Conservation (phyloP, 2,329 filamentous ascomycete genomes). For the Sporothrix brasiliensis region DNA sequence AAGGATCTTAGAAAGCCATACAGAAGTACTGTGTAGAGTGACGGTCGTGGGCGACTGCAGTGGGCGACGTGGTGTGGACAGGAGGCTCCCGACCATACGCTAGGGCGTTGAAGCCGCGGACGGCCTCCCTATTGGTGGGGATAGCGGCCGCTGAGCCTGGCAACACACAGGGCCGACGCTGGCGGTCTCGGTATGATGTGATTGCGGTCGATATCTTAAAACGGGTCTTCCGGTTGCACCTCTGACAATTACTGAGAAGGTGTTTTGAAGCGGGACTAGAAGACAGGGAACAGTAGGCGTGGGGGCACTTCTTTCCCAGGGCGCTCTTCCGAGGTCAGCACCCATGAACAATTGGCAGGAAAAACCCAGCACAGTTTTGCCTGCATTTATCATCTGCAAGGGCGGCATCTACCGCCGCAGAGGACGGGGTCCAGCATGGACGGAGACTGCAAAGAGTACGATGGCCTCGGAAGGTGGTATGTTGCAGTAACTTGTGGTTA, state of each 20-base stretch:
- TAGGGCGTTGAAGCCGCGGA: neutral
- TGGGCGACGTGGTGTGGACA: too few species aligned
- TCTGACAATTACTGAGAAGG: neutral
- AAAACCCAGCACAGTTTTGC: neutral
- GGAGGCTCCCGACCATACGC: neutral
- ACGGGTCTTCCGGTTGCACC: neutral
- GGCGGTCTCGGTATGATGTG: constrained; percentile 2
- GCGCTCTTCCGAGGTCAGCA: neutral
- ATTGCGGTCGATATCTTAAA: neutral
- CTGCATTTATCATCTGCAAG: neutral
- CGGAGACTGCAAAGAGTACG: constrained; percentile 25
- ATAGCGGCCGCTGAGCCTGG: neutral
- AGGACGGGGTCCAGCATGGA: neutral
- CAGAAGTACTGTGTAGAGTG: too few species aligned
- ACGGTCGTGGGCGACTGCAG: too few species aligned
- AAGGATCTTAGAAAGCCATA: too few species aligned
- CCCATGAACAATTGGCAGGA: neutral
- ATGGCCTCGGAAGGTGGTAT: constrained; percentile 11
- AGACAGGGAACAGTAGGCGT: constrained; percentile 10
- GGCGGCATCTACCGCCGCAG: constrained; percentile 12
- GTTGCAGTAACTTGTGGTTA: neutral
- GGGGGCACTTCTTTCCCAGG: neutral
- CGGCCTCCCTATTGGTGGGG: constrained; percentile 9
- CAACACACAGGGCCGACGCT: neutral
- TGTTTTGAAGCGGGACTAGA: constrained; percentile 7